A percentile compares a stretch with the other conserved stretches of the same genome.
phyloP scores from a whole-genome alignment of 2,329 filamentous ascomycete genomes.

The Ceratocystiopsis brevicomis region DNA sequence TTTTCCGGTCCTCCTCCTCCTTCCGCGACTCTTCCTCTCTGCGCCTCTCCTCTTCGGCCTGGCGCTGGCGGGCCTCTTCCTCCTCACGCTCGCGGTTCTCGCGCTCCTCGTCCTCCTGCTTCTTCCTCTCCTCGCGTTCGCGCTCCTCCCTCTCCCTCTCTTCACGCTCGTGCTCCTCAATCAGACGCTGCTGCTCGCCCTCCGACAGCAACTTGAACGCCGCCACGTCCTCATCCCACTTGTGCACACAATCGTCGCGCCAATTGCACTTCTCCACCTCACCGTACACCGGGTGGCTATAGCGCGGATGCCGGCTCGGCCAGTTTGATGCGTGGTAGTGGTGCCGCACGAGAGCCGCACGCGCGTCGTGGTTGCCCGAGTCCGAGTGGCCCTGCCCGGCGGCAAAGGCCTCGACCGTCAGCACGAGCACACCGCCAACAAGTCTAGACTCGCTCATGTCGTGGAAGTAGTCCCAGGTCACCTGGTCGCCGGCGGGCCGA shows the following conservation, averaged over 20 bases:
- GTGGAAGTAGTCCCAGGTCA: constrained; percentile 48
- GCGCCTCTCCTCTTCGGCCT: constrained; percentile 3
- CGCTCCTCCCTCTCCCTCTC: constrained; percentile 13
- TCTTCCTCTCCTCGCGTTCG: constrained; percentile 7
- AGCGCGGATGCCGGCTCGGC: constrained; percentile 47
- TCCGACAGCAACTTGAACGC: constrained; percentile 38
- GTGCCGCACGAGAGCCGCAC: constrained; percentile 50
- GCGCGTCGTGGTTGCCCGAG: constrained; percentile 48
- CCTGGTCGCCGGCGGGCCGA: constrained; percentile 18
- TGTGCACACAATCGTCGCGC: constrained; percentile 41
- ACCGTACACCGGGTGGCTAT: constrained; percentile 48
- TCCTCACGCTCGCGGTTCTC: constrained; percentile 15
- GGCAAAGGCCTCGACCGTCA: constrained; percentile 54
- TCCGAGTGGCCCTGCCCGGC: constrained; percentile 57
- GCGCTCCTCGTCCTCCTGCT: constrained; percentile 11
- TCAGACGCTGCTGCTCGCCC: constrained; percentile 36
- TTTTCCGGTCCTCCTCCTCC: constrained; percentile 1
- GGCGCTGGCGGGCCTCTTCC: constrained; percentile 1
- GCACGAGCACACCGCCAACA: constrained; percentile 43
- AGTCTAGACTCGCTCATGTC: constrained; percentile 46
- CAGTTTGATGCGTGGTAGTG: constrained; percentile 59
- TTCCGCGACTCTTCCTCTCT: constrained; percentile 4
- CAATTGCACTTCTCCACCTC: constrained; percentile 56
- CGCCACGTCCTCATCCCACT: constrained; percentile 46
- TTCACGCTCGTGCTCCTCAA: constrained; percentile 19